These are phyloP conservation scores for Sporothrix phasma DNA, from an alignment of 2,329 filamentous ascomycete species.

Conservation along the genomic window DNA sequence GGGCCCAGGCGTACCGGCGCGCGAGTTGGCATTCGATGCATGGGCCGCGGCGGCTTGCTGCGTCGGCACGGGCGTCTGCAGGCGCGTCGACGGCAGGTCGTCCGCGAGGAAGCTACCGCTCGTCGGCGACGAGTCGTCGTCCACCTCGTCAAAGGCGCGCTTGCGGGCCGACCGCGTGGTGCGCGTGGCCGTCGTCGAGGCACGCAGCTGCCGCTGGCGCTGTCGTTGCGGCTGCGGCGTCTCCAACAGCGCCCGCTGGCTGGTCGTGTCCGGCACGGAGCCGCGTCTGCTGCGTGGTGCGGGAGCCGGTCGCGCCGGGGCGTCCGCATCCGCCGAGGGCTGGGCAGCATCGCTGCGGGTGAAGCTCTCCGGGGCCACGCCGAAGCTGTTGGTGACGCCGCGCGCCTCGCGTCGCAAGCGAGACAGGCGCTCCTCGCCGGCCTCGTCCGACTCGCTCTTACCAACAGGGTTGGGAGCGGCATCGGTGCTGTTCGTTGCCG, in stretches of 20 bases:
- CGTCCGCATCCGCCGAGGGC: neutral
- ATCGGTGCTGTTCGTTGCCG: neutral
- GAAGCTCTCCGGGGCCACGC: constrained; percentile 30
- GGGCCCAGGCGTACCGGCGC: constrained; percentile 50
- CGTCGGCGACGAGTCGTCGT: constrained; percentile 44
- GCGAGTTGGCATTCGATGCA: constrained; percentile 33
- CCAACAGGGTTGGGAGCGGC: constrained; percentile 17
- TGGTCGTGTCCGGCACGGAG: neutral
- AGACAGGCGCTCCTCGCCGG: constrained; percentile 20
- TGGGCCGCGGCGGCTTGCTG: neutral
- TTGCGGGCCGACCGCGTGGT: constrained; percentile 42
- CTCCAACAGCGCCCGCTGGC: constrained; percentile 7
- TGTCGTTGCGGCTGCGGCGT: constrained; percentile 9
- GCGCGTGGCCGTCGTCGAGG: constrained; percentile 29
- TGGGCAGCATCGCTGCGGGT: constrained; percentile 22
- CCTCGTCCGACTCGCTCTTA: constrained; percentile 22
- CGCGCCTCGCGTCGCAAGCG: constrained; percentile 24
- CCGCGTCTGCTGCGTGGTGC: constrained; percentile 12
- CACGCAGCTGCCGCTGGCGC: constrained; percentile 21
- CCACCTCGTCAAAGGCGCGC: constrained; percentile 45
- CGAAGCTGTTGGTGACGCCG: constrained; percentile 28
- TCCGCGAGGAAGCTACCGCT: constrained; percentile 35
- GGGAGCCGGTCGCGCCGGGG: neutral
- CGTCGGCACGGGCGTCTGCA: constrained; percentile 16
- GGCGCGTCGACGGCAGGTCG: constrained; percentile 17